Evolutionary conservation across 2,329 filamentous ascomycete genomes (phyloP), one percentile per base, ranked within the genome.

Genomic region (Ophiostoma himal-ulmi): DNA sequence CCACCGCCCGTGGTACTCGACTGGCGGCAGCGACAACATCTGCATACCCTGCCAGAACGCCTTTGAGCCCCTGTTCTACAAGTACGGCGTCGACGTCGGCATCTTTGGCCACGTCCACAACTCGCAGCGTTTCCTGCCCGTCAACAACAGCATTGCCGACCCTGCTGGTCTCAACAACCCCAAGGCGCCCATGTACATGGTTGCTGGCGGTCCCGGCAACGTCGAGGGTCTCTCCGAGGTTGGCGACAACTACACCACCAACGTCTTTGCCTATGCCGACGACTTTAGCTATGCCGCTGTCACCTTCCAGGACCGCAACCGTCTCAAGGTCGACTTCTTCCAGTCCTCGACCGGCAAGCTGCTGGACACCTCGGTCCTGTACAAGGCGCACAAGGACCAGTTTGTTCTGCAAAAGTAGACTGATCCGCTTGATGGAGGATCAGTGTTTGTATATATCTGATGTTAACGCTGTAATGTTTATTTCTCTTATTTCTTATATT

Each of bases 21-120:
- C 80, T 3, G 75, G 76, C 36, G 74, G 76, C 44, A 67, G 57
- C 37, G 74, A 71, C 17, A 73, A 73, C 67, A 14, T 69, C 17
- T 88, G 85, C 77, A 70, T 54, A 14, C 75, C 81, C 0, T 87
- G 85, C 78, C 82, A 84, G 72, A 73, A 72, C 0, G 84, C 84
- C 0, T 88, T 87, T 71, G 85, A 88, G 77, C 77, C 78, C 0
- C 75, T 87, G 3, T 76, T 88, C 7, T 85, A 86, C 77, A 79
- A 81, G 68, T 86, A 87, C 75, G 85, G 84, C 37, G 85, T 88
- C 26, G 86, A 88, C 73, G 76, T 87, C 5, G 85, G 77, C 36
- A 78, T 88, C 7, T 85, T 86, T 73, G 86, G 85, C 1, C 85
- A 88, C 74, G 83, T 86, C 17, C 85, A 88, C 77, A 86, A 86